Base-by-base conservation (phyloP, 192 early-diverging fungal genomes). In the Mortierella claussenii region DNA sequence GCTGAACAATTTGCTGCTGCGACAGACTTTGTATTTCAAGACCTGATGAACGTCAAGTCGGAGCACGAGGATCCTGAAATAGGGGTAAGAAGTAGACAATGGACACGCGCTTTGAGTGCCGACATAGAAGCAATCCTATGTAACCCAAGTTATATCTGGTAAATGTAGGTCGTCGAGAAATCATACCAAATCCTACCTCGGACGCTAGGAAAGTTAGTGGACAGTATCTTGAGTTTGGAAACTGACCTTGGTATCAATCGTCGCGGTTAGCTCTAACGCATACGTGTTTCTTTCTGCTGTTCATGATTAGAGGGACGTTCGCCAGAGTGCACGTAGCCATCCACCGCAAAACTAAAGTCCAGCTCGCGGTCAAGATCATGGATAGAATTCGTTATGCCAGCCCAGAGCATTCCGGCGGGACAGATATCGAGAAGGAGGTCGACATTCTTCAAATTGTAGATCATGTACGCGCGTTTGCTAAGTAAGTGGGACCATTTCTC, bases 351-450 rank as follows among this genome's bases (percentile, higher is more conserved):
- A 89, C 88, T 32, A 86, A 90, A 45, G 61, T 88, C 44, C 84
- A 87, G 57, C 87, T 88, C 62, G 95, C 95, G 0, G 92, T 94
- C 56, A 96, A 96, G 79, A 91, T 96, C 68, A 91, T 96, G 74
- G 92, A 94, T 51, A 90, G 89, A 55, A 62, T 84, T 27, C 87
- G 90, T 81, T 87, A 91, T 85, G 69, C 71, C 65, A 36, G 13
- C 42, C 50, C 91, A 40, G 89, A 91, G 40, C 84, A 89, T 31
- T 84, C 83, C 52, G 92, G 90, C 75, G 93, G 92, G 30, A 92
- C 93, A 26, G 90, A 92, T 69, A 81, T 90, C 44, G 81, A 87
- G 26, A 82, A 85, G 30, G 94, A 96, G 63, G 90, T 93, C 59
- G 88, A 80, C 45, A 89, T 96, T 48, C 58, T 96, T 66, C 83